Evolutionary conservation across 768 basidiomycete species (phyloP).

Genomic region (Paxillus ammoniavirescens): DNA sequence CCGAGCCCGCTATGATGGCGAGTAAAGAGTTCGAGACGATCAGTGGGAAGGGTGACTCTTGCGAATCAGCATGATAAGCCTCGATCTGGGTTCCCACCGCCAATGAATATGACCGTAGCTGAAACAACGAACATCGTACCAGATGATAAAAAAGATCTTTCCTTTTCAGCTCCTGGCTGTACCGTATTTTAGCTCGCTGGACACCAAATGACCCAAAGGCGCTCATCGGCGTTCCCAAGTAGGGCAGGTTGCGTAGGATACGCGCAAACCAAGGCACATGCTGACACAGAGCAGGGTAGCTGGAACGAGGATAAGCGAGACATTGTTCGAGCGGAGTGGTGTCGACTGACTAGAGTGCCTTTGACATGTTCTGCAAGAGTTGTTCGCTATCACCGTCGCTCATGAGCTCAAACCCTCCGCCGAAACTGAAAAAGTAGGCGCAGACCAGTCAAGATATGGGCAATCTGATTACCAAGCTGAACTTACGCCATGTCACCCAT

Average conservation of each 20-base stretch:
- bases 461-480: background rate
- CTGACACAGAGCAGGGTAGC: slow-evolving; percentile 15
- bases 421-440: slow-evolving; percentile 28
- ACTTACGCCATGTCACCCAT: slow-evolving; percentile 31
- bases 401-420: slow-evolving; percentile 38
- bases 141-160: slow-evolving; percentile 43
- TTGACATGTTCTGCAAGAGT: slow-evolving; percentile 28
- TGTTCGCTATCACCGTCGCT: slow-evolving; percentile 34
- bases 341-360: slow-evolving; percentile 27
- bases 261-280: slow-evolving; percentile 23
- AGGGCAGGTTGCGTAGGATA: slow-evolving; percentile 29
- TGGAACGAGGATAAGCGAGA: slow-evolving; percentile 6
- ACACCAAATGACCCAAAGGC: slow-evolving; percentile 28
- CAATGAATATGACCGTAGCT: background rate
- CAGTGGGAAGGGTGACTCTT: slow-evolving; percentile 26
- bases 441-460: background rate
- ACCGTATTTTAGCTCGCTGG: slow-evolving; percentile 24
- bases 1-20: slow-evolving; percentile 46
- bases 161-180: slow-evolving; percentile 12
- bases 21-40: slow-evolving; percentile 38
- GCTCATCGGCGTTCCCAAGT: slow-evolving; percentile 27
- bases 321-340: background rate
- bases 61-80: slow-evolving; percentile 21
- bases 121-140: slow-evolving; percentile 22
- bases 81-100: slow-evolving; percentile 21